phyloP scores from a whole-genome alignment of 805 yeast genomes.

The Groenewaldozyma tartarivorans region DNA sequence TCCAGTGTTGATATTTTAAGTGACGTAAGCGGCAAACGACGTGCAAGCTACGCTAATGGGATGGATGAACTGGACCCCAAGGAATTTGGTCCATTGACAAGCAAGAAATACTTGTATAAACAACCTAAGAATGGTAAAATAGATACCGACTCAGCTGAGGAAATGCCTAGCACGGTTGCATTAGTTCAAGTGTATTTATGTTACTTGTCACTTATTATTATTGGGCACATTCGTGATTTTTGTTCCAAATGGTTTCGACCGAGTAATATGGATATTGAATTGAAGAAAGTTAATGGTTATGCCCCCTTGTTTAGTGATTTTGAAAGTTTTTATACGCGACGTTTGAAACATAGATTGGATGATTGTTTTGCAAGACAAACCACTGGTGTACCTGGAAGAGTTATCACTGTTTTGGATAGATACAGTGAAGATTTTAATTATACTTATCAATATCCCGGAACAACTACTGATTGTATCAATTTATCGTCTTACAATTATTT shows the following conservation, averaged over 20 bases:
- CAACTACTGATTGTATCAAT: conserved; percentile 68
- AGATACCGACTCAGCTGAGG: too few relatives aligned
- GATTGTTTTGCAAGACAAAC: conserved; percentile 95
- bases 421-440: conserved; percentile 54
- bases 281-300: conserved; percentile 74
- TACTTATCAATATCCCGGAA: conserved; percentile 66
- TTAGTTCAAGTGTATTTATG: conserved; percentile 76
- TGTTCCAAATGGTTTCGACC: conserved; percentile 55
- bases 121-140: conserved; percentile 42
- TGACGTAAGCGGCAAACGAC: too few relatives aligned
- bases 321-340: conserved; percentile 87
- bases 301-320: conserved; percentile 95
- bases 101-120: conserved; percentile 43
- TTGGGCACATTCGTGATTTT: conserved; percentile 88
- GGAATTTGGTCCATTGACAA: conserved; percentile 16
- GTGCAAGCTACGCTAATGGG: conserved; percentile 1
- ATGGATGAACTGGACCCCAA: conserved; percentile 11
- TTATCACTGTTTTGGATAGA: conserved; percentile 72
- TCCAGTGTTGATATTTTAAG: too few relatives aligned
- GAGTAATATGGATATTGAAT: conserved; percentile 24
- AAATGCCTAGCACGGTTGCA: conserved; percentile 79
- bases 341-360: conserved; percentile 81
- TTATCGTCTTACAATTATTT: conserved; percentile 86
- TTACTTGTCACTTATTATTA: conserved; percentile 72
- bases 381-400: conserved; percentile 96